Conservation (phyloP, 2,329 filamentous ascomycete genomes). For the Dactylella cylindrospora region DNA sequence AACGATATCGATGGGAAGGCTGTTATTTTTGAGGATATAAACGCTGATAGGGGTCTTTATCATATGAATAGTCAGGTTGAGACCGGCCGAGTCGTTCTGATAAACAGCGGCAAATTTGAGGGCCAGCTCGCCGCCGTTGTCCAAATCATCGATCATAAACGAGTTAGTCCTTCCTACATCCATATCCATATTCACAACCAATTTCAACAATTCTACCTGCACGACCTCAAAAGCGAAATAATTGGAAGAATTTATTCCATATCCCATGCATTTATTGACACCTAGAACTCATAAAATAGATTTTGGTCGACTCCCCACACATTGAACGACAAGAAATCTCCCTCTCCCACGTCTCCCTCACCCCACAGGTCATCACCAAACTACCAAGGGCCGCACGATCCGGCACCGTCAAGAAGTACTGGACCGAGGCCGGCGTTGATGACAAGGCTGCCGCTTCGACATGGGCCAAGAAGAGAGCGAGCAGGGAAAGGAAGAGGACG, state of each 20-base stretch:
- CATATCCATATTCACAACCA: too few species aligned
- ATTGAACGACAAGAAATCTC: conserved; percentile 84
- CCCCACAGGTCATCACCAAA: conserved; percentile 81
- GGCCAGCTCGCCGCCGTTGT: conserved; percentile 91
- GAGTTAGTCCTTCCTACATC: too few species aligned
- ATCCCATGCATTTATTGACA: too few species aligned
- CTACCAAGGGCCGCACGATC: conserved; percentile 83
- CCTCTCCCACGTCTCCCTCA: conserved; percentile 82
- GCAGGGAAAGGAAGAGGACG: conserved; percentile 80
- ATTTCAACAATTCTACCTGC: not conserved
- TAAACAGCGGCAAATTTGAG: conserved; percentile 76
- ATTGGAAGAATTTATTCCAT: too few species aligned
- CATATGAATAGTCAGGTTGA: conserved; percentile 83
- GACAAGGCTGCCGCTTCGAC: conserved; percentile 86
- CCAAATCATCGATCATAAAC: conserved; percentile 99
- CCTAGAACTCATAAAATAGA: conserved; percentile 62
- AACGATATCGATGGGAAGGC: too few species aligned
- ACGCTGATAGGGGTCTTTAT: conserved; percentile 23
- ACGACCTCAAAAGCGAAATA: too few species aligned
- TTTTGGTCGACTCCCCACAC: conserved; percentile 87
- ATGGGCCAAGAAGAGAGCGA: conserved; percentile 91
- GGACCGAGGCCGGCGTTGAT: conserved; percentile 90
- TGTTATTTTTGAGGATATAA: too few species aligned
- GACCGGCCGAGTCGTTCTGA: conserved; percentile 94
- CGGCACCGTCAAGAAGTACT: conserved; percentile 78